phyloP scores from a whole-genome alignment of 1,284 basidiomycete genomes.

The Nidula niveotomentosa region DNA sequence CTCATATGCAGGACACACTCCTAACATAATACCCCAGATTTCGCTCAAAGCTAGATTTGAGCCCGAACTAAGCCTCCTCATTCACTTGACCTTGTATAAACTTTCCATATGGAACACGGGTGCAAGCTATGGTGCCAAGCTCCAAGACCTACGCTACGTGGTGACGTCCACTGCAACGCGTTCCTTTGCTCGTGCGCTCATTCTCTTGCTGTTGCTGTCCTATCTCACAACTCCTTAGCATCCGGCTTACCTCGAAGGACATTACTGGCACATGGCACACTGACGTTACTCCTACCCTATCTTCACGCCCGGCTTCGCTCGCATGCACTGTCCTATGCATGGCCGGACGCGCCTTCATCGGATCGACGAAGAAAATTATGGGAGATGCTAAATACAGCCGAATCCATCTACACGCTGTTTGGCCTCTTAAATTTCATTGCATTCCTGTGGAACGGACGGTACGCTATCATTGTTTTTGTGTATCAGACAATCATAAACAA shows the following conservation, averaged over 20 bases:
- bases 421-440: slow-evolving; percentile 77
- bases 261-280: slow-evolving; percentile 67
- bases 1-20: neutral
- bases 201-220: neutral
- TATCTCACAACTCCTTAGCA: slow-evolving; percentile 32
- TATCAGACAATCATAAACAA: neutral
- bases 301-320: slow-evolving; percentile 71
- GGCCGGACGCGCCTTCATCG: slow-evolving; percentile 86
- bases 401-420: slow-evolving; percentile 62
- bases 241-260: slow-evolving; percentile 60
- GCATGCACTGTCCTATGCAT: slow-evolving; percentile 80
- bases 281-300: slow-evolving; percentile 83
- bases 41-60: slow-evolving; percentile 69
- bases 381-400: slow-evolving; percentile 68
- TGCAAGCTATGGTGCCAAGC: slow-evolving; percentile 87
- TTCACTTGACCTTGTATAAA: slow-evolving; percentile 82
- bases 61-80: slow-evolving; percentile 78
- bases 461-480: slow-evolving; percentile 22
- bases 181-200: slow-evolving; percentile 32
- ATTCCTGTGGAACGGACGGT: slow-evolving; percentile 90
- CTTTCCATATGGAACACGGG: slow-evolving; percentile 81
- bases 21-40: slow-evolving; percentile 36
- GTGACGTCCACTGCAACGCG: slow-evolving; percentile 21
- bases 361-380: slow-evolving; percentile 78
- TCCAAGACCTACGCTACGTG: slow-evolving; percentile 82